Base-by-base conservation (phyloP, 2,329 filamentous ascomycete genomes). In the Parascedosporium putredinis region DNA sequence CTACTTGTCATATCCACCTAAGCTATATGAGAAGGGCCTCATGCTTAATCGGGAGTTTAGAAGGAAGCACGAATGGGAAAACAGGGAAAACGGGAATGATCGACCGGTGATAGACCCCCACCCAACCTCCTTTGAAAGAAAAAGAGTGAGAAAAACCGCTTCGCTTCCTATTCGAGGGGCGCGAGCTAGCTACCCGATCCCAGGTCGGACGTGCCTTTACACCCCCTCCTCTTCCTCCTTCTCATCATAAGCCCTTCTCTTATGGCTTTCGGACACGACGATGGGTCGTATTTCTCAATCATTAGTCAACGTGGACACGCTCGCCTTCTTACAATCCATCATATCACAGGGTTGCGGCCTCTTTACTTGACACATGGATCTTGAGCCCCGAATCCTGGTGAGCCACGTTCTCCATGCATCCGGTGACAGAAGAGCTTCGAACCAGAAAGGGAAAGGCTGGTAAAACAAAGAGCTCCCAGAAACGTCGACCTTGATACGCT, bases 331-430 rank as follows among this genome's bases (percentile, higher is more conserved):
- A 42, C 20, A 18, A 12, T 10, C 12, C 20, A 42, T 42, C 10
- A 16, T 10, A 23, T 6, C 18, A 22, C 42, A 25, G 22, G 42
- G 23, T 25, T 25, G 23, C 23, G 42, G 12, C 42, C 25, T 29
- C 23, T 46, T 22, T 46, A 46, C 27, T 31, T 46, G 44, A 46
- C 33, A 46, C 44, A 33, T 31, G 23, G 27, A 12, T 27, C 44
- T n/a, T n/a, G n/a, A n/a, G 43, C n/a, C n/a, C 24, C 43, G 22
- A 27, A 33, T 12, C 27, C 44, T 27, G 44, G 25, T 27, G 23
- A 10, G n/a, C 44, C 44, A 46, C 9, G 44, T 16, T 20, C 44
- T 31, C 27, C 44, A 22, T 20, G 33, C 44, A 31, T 31, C 44
- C 44, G 44, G 44, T 27, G 16, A 5, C 44, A 16, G 16, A 34